Percentiles rank a stretch among this genome's conserved stretches.
These are phyloP conservation scores for Trichoderma citrinoviride DNA, from an alignment of 2,329 filamentous ascomycete genomes.

Conservation along the genomic window DNA sequence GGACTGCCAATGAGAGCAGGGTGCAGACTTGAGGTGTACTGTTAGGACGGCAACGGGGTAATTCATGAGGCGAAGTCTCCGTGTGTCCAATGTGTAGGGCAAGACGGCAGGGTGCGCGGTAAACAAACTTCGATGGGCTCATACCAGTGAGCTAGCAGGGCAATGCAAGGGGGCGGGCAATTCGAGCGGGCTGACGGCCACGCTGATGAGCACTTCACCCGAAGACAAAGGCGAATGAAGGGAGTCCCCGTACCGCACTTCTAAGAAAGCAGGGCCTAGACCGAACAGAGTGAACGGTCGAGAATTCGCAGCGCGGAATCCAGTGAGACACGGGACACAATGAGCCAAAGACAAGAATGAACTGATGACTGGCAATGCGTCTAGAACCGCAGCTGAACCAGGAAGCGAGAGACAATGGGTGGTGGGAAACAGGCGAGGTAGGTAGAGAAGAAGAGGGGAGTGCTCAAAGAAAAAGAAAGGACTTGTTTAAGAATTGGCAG, in stretches of 20 bases:
- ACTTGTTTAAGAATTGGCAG: constrained; percentile 21
- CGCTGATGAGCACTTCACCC: constrained; percentile 9
- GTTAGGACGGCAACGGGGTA: background rate
- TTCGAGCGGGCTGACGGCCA: constrained; percentile 19
- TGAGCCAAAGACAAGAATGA: background rate
- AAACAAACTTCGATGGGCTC: constrained; percentile 1
- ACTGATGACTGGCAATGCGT: background rate
- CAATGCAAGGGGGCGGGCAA: constrained; percentile 15
- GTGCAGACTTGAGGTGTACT: background rate
- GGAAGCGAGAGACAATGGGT: constrained; percentile 13
- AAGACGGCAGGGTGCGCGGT: background rate
- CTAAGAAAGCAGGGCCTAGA: background rate
- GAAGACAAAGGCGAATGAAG: constrained; percentile 1
- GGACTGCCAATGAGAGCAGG: constrained; percentile 8
- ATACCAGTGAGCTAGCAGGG: constrained; percentile 11
- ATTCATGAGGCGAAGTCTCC: background rate
- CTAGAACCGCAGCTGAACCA: background rate
- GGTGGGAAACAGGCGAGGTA: background rate
- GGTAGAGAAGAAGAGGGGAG: constrained; percentile 1
- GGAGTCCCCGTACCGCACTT: background rate
- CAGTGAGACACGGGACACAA: background rate
- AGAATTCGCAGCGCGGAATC: background rate
- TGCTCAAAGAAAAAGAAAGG: constrained; percentile 1
- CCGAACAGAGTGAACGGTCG: constrained; percentile 3
- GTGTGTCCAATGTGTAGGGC: background rate